A percentile compares a stretch with the other conserved stretches of the same genome.
Conservation (phyloP, 768 basidiomycete genomes). For the Lactifluus volemus region DNA sequence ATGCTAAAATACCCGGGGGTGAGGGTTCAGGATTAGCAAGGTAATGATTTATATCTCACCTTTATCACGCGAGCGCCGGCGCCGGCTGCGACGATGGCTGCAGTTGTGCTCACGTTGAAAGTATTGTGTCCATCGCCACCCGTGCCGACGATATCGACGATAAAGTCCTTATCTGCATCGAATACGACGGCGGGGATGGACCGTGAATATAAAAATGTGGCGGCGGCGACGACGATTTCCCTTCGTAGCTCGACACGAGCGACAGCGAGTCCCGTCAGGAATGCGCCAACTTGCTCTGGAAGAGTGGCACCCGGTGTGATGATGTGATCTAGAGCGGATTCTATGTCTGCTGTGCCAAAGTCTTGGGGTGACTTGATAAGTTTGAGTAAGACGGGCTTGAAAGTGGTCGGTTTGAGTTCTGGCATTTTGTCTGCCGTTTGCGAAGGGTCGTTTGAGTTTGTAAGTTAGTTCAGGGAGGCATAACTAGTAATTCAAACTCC, state of each 20-base stretch:
- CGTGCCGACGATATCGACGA: slow-evolving; percentile 81
- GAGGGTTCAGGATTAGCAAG: background rate
- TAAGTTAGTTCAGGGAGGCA: no score
- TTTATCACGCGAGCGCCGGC: slow-evolving; percentile 92
- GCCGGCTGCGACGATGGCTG: slow-evolving; percentile 89
- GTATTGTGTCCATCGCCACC: slow-evolving; percentile 95
- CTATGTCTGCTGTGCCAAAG: slow-evolving; percentile 72
- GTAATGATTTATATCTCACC: slow-evolving; percentile 29
- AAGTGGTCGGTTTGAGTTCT: slow-evolving; percentile 36
- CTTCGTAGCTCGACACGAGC: slow-evolving; percentile 69
- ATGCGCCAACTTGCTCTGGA: slow-evolving; percentile 79
- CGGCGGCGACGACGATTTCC: slow-evolving; percentile 72
- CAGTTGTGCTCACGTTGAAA: slow-evolving; percentile 95
- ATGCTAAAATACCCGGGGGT: slow-evolving; percentile 45
- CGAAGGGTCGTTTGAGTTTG: background rate
- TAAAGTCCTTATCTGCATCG: slow-evolving; percentile 50
- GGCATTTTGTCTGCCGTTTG: background rate
- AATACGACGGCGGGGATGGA: slow-evolving; percentile 56
- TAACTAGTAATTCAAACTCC: background rate
- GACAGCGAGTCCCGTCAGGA: slow-evolving; percentile 79
- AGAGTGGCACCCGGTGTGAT: slow-evolving; percentile 55
- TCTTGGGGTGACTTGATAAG: slow-evolving; percentile 74
- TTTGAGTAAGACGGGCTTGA: slow-evolving; percentile 70
- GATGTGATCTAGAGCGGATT: slow-evolving; percentile 62
- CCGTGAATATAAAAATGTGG: slow-evolving; percentile 60